Percentiles rank a stretch among this genome's conserved stretches.
Conservation (phyloP, 805 yeast species). For the Blastobotrys muscicola region DNA sequence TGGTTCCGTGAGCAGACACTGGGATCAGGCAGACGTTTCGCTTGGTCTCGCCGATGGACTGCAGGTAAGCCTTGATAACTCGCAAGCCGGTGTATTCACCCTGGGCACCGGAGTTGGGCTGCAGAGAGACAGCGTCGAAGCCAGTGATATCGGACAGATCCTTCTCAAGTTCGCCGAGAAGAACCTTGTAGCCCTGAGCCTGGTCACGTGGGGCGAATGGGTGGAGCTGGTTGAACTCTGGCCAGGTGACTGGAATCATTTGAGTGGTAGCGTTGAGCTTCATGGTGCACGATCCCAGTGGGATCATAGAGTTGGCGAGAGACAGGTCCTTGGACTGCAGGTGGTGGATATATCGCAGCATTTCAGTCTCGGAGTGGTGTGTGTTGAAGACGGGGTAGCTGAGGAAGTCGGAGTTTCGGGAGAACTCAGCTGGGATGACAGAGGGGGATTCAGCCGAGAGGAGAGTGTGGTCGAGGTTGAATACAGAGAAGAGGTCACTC, state of each 20-base stretch:
- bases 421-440: conserved; percentile 30
- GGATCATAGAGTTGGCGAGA: conserved; percentile 92
- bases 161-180: conserved; percentile 65
- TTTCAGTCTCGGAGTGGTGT: conserved; percentile 90
- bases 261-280: conserved; percentile 91
- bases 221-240: conserved; percentile 79
- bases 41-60: conserved; percentile 55
- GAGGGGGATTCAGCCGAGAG: conserved; percentile 28
- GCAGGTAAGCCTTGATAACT: conserved; percentile 70
- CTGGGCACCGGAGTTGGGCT: conserved; percentile 98
- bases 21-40: conserved; percentile 91
- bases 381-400: conserved; percentile 71
- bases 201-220: conserved; percentile 90
- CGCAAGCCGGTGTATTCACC: conserved; percentile 95
- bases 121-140: conserved; percentile 78
- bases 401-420: conserved; percentile 32
- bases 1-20: conserved; percentile 96
- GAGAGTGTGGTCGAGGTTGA: conserved; percentile 32
- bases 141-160: conserved; percentile 92
- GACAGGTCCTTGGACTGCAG: conserved; percentile 86
- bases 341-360: conserved; percentile 80
- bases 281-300: conserved; percentile 97
- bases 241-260: conserved; percentile 92
- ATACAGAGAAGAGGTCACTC: conserved; percentile 44
- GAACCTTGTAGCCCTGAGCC: conserved; percentile 75